Evolutionary conservation across 2,329 filamentous ascomycete genomes (phyloP).

Genomic region (Aspergillus quadrilineatus): DNA sequence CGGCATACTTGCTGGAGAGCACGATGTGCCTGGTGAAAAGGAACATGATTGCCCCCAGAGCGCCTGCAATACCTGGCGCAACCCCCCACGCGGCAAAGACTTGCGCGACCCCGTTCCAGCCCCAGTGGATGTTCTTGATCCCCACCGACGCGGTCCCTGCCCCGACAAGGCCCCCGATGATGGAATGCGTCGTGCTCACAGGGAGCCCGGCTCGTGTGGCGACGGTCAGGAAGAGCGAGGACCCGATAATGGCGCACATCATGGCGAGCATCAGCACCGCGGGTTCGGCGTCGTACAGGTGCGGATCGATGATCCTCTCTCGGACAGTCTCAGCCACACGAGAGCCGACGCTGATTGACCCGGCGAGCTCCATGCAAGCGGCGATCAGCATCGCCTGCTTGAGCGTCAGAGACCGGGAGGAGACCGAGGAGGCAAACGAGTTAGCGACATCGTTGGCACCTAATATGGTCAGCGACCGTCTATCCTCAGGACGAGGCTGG

Average conservation of each 20-base stretch:
- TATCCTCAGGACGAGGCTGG: too few species aligned
- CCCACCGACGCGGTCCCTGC: constrained; percentile 7
- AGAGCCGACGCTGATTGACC: constrained; percentile 50
- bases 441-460: constrained; percentile 49
- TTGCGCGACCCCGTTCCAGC: constrained; percentile 40
- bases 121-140: constrained; percentile 30
- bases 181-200: constrained; percentile 38
- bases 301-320: constrained; percentile 38
- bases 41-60: constrained; percentile 49
- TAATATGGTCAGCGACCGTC: not conserved
- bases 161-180: constrained; percentile 31
- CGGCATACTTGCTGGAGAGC: constrained; percentile 46
- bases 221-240: constrained; percentile 31
- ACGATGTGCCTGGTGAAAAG: constrained; percentile 49
- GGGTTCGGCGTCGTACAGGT: constrained; percentile 32
- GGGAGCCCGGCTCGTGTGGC: constrained; percentile 33
- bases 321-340: constrained; percentile 42
- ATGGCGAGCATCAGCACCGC: constrained; percentile 35
- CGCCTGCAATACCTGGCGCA: constrained; percentile 48
- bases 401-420: constrained; percentile 52
- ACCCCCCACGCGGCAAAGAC: constrained; percentile 48
- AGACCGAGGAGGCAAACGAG: constrained; percentile 52
- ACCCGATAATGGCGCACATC: constrained; percentile 26
- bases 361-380: constrained; percentile 50
- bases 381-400: constrained; percentile 50